These are phyloP conservation scores for Triglochin maritima DNA, from an alignment of 106 monocot species.

Conservation along the genomic window DNA sequence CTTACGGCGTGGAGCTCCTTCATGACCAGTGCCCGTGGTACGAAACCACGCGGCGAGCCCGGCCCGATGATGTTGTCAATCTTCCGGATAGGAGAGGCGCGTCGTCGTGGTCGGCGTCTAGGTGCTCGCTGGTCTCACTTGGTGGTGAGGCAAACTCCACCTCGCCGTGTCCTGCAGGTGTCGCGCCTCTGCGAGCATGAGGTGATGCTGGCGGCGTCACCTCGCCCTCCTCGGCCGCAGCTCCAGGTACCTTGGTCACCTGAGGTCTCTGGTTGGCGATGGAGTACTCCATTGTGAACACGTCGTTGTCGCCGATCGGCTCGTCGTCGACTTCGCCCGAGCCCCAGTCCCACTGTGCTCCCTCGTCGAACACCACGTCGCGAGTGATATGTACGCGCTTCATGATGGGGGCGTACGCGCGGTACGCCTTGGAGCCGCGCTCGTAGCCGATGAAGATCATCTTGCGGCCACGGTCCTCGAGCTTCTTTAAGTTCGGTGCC, in stretches of 20 bases:
- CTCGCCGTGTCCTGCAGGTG: not conserved
- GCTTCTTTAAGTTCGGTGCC: not conserved
- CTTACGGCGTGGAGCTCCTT: not conserved
- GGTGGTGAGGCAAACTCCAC: slow-evolving; percentile 11
- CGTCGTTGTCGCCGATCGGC: not conserved
- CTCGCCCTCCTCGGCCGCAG: not conserved
- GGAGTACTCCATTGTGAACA: slow-evolving; percentile 5
- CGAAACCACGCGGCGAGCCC: slow-evolving; percentile 6
- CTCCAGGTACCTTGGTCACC: slow-evolving; percentile 1
- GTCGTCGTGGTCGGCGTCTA: slow-evolving; percentile 4
- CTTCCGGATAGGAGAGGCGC: slow-evolving; percentile 3
- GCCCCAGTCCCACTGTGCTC: slow-evolving; percentile 5
- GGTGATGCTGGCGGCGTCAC: slow-evolving; percentile 4
- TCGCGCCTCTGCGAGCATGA: not conserved
- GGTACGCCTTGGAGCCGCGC: slow-evolving; percentile 4
- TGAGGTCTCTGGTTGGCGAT: slow-evolving; percentile 1
- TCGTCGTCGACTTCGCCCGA: not conserved
- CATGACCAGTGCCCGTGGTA: not conserved
- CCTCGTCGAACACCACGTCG: slow-evolving; percentile 9
- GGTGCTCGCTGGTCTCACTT: not conserved
- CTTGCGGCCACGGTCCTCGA: not conserved
- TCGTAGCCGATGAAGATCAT: slow-evolving; percentile 7
- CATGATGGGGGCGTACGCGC: slow-evolving; percentile 4
- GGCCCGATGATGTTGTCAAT: slow-evolving; percentile 13
- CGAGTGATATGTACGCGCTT: not conserved